Percentiles rank a stretch among this genome's conserved stretches.
Evolutionary conservation across 495 filamentous ascomycete species (phyloP).

Genomic region (Penicillium coffeae): DNA sequence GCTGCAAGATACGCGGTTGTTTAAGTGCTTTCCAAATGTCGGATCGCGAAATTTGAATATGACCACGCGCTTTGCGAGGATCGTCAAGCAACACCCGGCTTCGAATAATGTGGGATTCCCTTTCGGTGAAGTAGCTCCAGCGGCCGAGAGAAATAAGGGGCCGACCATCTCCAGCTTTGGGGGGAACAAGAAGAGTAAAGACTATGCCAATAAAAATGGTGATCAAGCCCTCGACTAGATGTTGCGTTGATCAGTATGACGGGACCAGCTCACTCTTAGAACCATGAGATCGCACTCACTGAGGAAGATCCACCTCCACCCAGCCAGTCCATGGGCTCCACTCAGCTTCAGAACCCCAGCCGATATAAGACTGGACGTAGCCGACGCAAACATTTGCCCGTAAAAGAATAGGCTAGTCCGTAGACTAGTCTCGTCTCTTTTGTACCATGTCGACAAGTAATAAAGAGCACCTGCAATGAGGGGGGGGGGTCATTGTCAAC

Average conservation of each 20-base stretch:
- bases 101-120: constrained; percentile 40
- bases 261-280: background rate
- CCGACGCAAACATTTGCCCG: constrained; percentile 50
- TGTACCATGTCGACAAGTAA: constrained; percentile 59
- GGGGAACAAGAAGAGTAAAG: constrained; percentile 49
- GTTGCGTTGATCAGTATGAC: background rate
- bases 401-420: constrained; percentile 55
- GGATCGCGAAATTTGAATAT: constrained; percentile 37
- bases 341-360: constrained; percentile 48
- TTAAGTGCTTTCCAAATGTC: constrained; percentile 40
- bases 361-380: constrained; percentile 50
- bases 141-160: constrained; percentile 40
- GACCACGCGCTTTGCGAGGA: constrained; percentile 35
- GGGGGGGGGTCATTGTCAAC: too few species aligned
- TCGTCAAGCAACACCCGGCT: constrained; percentile 43
- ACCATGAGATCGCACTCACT: too few species aligned
- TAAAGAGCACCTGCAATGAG: constrained; percentile 57
- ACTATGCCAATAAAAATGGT: constrained; percentile 49
- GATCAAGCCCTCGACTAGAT: constrained; percentile 49
- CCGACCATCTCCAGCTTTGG: constrained; percentile 33
- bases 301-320: constrained; percentile 64
- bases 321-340: constrained; percentile 44
- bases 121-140: constrained; percentile 41
- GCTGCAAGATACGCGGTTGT: constrained; percentile 41
- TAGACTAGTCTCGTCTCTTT: constrained; percentile 50